These are phyloP conservation scores for Lachancea thermotolerans DNA, from an alignment of 805 yeast genomes.

Conservation along the genomic window DNA sequence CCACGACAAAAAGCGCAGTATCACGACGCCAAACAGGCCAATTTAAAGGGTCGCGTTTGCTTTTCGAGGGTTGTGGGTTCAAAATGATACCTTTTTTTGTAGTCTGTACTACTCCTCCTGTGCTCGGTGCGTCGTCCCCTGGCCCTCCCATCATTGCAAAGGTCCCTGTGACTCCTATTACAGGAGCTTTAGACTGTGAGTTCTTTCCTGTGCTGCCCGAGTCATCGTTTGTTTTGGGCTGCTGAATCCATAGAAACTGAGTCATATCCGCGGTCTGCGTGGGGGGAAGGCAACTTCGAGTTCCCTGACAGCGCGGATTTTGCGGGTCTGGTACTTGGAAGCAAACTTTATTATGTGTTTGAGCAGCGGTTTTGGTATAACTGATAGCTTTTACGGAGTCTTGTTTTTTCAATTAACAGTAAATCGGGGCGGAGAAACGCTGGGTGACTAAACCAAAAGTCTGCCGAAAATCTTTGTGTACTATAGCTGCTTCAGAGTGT, in stretches of 20 bases:
- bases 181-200: neutral
- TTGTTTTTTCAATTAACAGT: too few relatives aligned
- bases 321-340: too few relatives aligned
- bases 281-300: too few relatives aligned
- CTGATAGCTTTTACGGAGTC: too few relatives aligned
- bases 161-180: constrained; percentile 5
- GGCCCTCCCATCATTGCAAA: constrained; percentile 6
- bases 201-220: neutral
- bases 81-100: constrained; percentile 36
- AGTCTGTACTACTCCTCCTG: constrained; percentile 30
- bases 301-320: too few relatives aligned
- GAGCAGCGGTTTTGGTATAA: too few relatives aligned
- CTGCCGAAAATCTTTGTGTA: too few relatives aligned
- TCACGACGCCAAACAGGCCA: constrained; percentile 60
- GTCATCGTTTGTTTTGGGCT: neutral
- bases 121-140: neutral
- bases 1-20: constrained; percentile 44
- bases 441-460: too few relatives aligned
- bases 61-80: constrained; percentile 60
- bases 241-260: constrained; percentile 2
- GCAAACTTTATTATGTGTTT: too few relatives aligned
- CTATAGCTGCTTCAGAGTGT: too few relatives aligned
- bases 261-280: neutral
- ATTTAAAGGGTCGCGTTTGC: constrained; percentile 58
- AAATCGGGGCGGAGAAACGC: too few relatives aligned